These are phyloP conservation scores for Auriscalpium microsporum DNA, from an alignment of 768 basidiomycete species.

Conservation along the genomic window DNA sequence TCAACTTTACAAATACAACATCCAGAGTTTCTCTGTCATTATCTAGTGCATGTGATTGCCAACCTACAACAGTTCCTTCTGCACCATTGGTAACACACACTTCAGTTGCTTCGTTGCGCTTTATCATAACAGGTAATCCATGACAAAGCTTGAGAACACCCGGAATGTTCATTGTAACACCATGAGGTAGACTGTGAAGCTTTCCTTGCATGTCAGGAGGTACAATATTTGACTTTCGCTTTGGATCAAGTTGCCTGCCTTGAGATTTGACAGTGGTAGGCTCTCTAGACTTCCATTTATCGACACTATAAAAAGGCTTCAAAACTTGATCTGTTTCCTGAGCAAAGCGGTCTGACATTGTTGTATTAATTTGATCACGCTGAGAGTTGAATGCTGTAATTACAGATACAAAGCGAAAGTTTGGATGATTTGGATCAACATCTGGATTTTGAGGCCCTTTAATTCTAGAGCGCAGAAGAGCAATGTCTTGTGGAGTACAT, in stretches of 20 bases:
- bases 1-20: slow-evolving; percentile 12
- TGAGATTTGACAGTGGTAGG: background rate
- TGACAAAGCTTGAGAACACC: slow-evolving; percentile 14
- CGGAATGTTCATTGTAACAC: slow-evolving; percentile 9
- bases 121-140: slow-evolving; percentile 18
- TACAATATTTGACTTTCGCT: background rate
- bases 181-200: slow-evolving; percentile 17
- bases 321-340: slow-evolving; percentile 21
- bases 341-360: slow-evolving; percentile 26
- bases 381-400: slow-evolving; percentile 31
- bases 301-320: slow-evolving; percentile 21
- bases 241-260: background rate
- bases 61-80: slow-evolving; percentile 13
- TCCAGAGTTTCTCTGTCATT: slow-evolving; percentile 1
- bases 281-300: background rate
- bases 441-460: slow-evolving; percentile 7
- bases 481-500: slow-evolving; percentile 30
- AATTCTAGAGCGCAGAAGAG: slow-evolving; percentile 24
- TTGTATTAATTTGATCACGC: slow-evolving; percentile 30
- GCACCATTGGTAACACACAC: slow-evolving; percentile 20
- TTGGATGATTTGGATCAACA: background rate
- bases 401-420: slow-evolving; percentile 28
- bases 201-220: slow-evolving; percentile 7
- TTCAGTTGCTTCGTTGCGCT: slow-evolving; percentile 18
- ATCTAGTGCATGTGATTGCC: background rate